phyloP scores from a whole-genome alignment of 2,329 filamentous ascomycete species.

The Clarireedia sp. region DNA sequence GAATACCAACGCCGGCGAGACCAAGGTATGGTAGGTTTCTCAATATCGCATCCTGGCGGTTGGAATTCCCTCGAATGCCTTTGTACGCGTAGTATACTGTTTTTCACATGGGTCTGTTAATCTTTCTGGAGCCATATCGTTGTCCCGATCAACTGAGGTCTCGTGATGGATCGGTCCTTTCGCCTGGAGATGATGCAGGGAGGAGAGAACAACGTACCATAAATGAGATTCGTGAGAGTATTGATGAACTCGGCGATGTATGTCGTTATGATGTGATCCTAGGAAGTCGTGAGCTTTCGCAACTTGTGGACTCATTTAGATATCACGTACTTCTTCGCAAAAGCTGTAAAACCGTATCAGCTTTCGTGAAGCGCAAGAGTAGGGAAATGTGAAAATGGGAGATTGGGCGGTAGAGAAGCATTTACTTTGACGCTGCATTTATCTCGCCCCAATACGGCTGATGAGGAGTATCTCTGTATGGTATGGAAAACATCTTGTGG shows the following conservation, averaged over 20 bases:
- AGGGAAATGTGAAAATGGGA: no score
- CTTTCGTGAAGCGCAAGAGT: no score
- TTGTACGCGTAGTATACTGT: conserved; percentile 26
- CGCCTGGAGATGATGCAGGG: conserved; percentile 12
- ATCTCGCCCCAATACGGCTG: conserved; percentile 22
- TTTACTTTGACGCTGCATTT: conserved; percentile 25
- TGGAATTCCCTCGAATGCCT: conserved; percentile 24
- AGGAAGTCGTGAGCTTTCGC: background rate
- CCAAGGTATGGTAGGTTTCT: conserved; percentile 34
- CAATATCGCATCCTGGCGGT: conserved; percentile 24
- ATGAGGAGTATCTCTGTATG: conserved; percentile 22
- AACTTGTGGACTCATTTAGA: background rate
- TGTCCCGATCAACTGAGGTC: no score
- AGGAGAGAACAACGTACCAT: conserved; percentile 31
- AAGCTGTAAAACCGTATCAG: conserved; percentile 16
- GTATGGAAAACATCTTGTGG: background rate
- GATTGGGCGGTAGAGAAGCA: background rate
- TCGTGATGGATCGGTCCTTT: background rate
- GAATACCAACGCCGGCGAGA: conserved; percentile 35
- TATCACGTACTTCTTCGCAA: conserved; percentile 26
- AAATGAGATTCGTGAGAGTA: conserved; percentile 42
- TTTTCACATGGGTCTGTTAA: background rate
- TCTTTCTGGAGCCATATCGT: no score
- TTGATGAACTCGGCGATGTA: conserved; percentile 49
- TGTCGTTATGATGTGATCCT: conserved; percentile 46